Conservation (phyloP, 352 stramenopile genomes). For the Saprolegnia diclina region DNA sequence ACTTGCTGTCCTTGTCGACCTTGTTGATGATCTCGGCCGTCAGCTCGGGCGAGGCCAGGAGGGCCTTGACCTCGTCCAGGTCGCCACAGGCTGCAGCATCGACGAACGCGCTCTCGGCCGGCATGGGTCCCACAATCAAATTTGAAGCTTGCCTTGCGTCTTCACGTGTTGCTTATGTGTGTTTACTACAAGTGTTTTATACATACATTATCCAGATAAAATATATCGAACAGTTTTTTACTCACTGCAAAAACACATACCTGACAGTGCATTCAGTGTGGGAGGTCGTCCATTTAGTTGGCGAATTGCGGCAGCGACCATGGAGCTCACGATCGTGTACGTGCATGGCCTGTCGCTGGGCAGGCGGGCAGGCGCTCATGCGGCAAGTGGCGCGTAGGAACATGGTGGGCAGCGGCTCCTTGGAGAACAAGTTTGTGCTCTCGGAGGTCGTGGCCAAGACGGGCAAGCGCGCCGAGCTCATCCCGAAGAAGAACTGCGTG, state of each 20-base stretch:
- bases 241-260: background rate
- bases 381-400: constrained; percentile 15
- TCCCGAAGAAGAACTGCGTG: constrained; percentile 83
- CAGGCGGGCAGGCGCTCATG: background rate
- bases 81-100: constrained; percentile 32
- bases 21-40: constrained; percentile 28
- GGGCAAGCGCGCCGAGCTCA: constrained; percentile 61
- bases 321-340: constrained; percentile 27
- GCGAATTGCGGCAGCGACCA: background rate
- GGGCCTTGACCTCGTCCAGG: constrained; percentile 28
- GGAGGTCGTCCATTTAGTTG: background rate
- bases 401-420: constrained; percentile 21
- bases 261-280: background rate
- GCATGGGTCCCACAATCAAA: constrained; percentile 1
- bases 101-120: constrained; percentile 26
- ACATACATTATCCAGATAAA: background rate
- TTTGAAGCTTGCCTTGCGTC: background rate
- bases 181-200: background rate
- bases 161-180: constrained; percentile 1
- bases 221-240: background rate
- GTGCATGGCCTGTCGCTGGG: background rate
- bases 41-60: constrained; percentile 21
- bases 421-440: constrained; percentile 27
- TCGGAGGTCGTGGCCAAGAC: constrained; percentile 51
- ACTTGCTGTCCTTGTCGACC: constrained; percentile 32